Evolutionary conservation across 2,329 filamentous ascomycete species (phyloP), one percentile per base, ranked within the genome.

Genomic region (Periglandula ipomoeae): DNA sequence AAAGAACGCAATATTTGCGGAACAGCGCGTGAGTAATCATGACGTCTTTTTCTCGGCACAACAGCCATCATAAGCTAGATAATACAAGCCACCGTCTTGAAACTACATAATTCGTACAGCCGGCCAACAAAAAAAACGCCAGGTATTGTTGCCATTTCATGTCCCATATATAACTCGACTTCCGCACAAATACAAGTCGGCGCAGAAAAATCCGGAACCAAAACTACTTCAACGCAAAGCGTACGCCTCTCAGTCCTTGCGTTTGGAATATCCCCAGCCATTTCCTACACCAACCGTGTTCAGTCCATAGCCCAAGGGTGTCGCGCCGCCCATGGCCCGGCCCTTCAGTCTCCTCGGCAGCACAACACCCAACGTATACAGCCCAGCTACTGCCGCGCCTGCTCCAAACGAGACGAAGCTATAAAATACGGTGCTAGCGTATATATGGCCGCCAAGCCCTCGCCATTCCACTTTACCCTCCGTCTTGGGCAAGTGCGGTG

Each of bases 401-500:
- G 79, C 77, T 11, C 73, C 63, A 56, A 82, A 82, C 6, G 76
- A 76, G 2, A 81, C 71, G 9, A 83, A 56, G 50, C 74, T 72
- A 65, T 84, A 84, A 52, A 83, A 82, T 1, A 83, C 64, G 27
- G 79, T 83, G 61, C 78, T 81, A 7, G 78, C 76, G 59, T 79
- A 82, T 27, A 83, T 72, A 55, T 83, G 79, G 0, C 79, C 78
- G 15, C 80, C 79, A 66, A 84, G 74, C 3, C 81, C 81, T 51
- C 76, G 72, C 81, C 81, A 84, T 65, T 82, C 78, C 5, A 84
- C 78, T 52, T 70, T 72, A 10, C 81, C 81, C 63, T 82, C 80
- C n/a, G 74, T 79, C 63, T 76, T 77, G 54, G 86, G 87, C 54
- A 91, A 70, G 34, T 75, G 72, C 1, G 86, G 84, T 22, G 79